These are phyloP conservation scores for Paraurostyla sp. DNA, from an alignment of 73 alveolate species.

Conservation along the genomic window DNA sequence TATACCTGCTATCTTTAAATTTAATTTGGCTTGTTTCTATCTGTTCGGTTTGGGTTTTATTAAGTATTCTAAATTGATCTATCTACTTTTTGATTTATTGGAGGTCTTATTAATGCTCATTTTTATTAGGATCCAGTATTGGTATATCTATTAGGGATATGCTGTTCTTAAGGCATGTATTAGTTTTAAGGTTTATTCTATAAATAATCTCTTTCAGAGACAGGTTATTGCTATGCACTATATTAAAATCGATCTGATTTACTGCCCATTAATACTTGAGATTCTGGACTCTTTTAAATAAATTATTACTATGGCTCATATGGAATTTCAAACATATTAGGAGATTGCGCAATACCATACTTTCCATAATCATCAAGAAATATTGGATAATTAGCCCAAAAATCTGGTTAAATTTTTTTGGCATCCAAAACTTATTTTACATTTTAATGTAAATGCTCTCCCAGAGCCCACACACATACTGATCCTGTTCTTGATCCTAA, in stretches of 20 bases:
- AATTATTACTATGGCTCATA: too few relatives aligned
- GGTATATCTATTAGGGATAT: not conserved
- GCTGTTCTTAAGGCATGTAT: not conserved
- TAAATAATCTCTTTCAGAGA: too few relatives aligned
- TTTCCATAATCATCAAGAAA: slow-evolving; percentile 60
- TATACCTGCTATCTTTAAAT: not conserved
- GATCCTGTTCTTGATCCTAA: slow-evolving; percentile 69
- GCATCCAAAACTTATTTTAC: slow-evolving; percentile 39
- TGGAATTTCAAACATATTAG: not conserved
- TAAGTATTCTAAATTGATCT: not conserved
- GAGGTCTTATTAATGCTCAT: not conserved
- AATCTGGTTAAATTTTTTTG: slow-evolving; percentile 59
- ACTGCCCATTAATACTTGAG: too few relatives aligned
- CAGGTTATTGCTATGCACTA: too few relatives aligned
- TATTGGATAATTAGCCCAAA: slow-evolving; percentile 78
- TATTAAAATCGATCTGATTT: too few relatives aligned
- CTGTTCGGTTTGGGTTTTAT: too few relatives aligned
- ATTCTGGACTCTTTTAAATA: too few relatives aligned
- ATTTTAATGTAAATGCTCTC: slow-evolving; percentile 56
- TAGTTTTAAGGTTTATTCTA: too few relatives aligned
- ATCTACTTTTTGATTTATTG: not conserved
- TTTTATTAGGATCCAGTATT: not conserved
- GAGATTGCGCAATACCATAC: slow-evolving; percentile 4
- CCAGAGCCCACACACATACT: slow-evolving; percentile 76
- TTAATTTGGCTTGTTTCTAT: too few relatives aligned